Base-by-base conservation (phyloP, 345 rosid genomes). In the Boechera stricta region DNA sequence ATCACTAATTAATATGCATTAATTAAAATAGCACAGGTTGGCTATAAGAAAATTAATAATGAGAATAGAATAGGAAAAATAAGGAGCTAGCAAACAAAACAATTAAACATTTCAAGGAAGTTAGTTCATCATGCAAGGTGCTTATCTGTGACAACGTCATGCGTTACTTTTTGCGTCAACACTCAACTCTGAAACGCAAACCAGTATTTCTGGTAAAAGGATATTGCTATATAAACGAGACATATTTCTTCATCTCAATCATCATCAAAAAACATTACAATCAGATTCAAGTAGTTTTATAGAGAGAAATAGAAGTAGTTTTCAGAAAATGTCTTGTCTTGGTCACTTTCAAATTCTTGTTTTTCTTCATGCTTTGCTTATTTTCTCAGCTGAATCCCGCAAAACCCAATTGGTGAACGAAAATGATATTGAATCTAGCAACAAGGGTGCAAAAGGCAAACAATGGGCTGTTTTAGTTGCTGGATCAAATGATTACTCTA, bases 391-490 rank as follows among this genome's bases (percentile, higher is more conserved):
- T 48, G 69, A 79, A 61, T 59, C 78, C 11, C 73, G 56, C 7
- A 64, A 35, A 67, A 28, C 39, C 32, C 41, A 38, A 35, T n/a
- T 44, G 15, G 15, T 39, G 54, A 55, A 56, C 57, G 51, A 21
- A 26, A 10, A 45, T 24, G 48, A 72, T 9, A 21, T 1, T 39
- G 77, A 47, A 39, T 15, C 62, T 66, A 45, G 21, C 24, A 44
- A 74, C 21, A 51, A 68, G 38, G 67, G 42, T 24, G 49, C 32
- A 11, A 38, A 59, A 1, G 95, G 86, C 15, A 85, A 67, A 51
- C 76, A 76, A 70, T 92, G 96, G 96, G 97, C 93, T 29, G 84
- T 91, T 82, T 76, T 92, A 18, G 74, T 90, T 24, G 92, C 97
- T 10, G 97, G 96, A 15, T 92, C 97, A 3, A 42, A 5, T 2